These are phyloP conservation scores for Ochetophila trinervis DNA, from an alignment of 306 rosid species.

Conservation along the genomic window DNA sequence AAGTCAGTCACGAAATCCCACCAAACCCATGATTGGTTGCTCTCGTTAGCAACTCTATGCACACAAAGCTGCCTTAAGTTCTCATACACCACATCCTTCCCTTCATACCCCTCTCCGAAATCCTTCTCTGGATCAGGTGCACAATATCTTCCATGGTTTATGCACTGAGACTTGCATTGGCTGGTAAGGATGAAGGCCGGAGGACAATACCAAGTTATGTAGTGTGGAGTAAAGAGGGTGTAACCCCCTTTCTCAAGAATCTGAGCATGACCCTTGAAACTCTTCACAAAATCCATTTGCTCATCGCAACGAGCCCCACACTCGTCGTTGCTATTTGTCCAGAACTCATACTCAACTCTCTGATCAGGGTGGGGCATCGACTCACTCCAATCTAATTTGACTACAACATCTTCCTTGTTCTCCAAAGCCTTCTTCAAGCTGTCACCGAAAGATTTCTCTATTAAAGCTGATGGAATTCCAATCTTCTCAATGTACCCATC, in stretches of 20 bases:
- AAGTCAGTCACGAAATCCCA: slow-evolving; percentile 98
- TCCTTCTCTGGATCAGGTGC: slow-evolving; percentile 89
- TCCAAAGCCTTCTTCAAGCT: slow-evolving; percentile 52
- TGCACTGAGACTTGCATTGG: slow-evolving; percentile 91
- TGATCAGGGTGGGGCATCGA: slow-evolving; percentile 83
- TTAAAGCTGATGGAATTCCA: slow-evolving; percentile 68
- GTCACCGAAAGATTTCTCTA: slow-evolving; percentile 69
- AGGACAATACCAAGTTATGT: slow-evolving; percentile 95
- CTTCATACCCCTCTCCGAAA: slow-evolving; percentile 75
- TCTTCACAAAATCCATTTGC: slow-evolving; percentile 80
- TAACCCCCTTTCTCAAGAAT: slow-evolving; percentile 89
- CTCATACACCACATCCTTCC: slow-evolving; percentile 86
- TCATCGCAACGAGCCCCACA: slow-evolving; percentile 92
- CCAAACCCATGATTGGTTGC: slow-evolving; percentile 86
- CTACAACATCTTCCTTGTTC: slow-evolving; percentile 46
- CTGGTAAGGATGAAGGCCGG: slow-evolving; percentile 47
- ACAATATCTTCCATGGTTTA: slow-evolving; percentile 83
- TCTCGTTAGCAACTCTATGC: slow-evolving; percentile 80
- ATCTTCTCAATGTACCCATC: slow-evolving; percentile 74
- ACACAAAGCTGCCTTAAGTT: slow-evolving; percentile 97
- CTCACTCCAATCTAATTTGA: slow-evolving; percentile 87
- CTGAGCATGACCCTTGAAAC: slow-evolving; percentile 91
- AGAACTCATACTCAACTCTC: slow-evolving; percentile 88
- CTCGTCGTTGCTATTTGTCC: slow-evolving; percentile 97
- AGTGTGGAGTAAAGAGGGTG: slow-evolving; percentile 79